Evolutionary conservation across 75 land plant genomes (phyloP).

Genomic region (Pinus taeda): DNA sequence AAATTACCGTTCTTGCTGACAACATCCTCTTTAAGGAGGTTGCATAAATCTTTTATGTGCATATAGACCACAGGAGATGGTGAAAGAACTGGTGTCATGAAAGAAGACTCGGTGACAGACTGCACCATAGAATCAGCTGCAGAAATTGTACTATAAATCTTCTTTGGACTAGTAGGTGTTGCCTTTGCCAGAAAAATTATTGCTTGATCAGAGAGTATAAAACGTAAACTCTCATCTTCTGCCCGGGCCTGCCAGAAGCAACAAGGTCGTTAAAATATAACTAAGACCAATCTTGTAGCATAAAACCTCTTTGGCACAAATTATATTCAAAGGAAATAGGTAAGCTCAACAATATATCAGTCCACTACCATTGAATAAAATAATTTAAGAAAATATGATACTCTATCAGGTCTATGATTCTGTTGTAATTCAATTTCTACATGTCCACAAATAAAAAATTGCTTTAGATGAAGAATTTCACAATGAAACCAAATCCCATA

Average conservation of each 20-base stretch:
- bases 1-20: not conserved
- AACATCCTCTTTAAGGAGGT: constrained; percentile 29
- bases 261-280: not conserved
- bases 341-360: not conserved
- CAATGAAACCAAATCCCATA: not conserved
- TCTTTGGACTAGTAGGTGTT: constrained; percentile 29
- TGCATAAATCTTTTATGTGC: constrained; percentile 43
- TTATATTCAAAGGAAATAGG: not conserved
- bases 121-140: constrained; percentile 44
- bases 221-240: constrained; percentile 92
- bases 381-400: not conserved
- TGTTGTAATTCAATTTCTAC: not conserved
- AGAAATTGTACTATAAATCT: constrained; percentile 35
- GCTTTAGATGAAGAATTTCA: not conserved
- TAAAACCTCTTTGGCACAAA: not conserved
- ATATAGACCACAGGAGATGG: constrained; percentile 69
- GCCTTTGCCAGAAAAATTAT: constrained; percentile 61
- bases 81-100: constrained; percentile 38
- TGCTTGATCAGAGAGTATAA: constrained; percentile 83
- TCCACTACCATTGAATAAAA: too few species aligned
- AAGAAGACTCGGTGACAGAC: constrained; percentile 13
- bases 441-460: not conserved
- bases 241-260: constrained; percentile 72
- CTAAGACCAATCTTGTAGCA: not conserved
- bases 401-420: not conserved